These are phyloP conservation scores for Pisolithus sp. DNA, from an alignment of 768 basidiomycete genomes.

Conservation along the genomic window DNA sequence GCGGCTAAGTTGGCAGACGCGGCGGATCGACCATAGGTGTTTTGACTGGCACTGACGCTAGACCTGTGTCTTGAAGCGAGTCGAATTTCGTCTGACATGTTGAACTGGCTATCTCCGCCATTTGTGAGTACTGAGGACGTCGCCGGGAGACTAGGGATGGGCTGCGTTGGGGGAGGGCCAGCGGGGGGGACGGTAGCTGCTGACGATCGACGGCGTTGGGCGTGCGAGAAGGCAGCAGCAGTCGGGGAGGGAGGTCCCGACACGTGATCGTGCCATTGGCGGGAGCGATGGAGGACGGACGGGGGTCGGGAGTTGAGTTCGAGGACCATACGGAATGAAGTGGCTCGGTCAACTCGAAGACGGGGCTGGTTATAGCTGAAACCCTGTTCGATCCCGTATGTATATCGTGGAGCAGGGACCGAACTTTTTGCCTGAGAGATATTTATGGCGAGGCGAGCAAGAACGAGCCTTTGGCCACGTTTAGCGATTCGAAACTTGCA, in stretches of 20 bases:
- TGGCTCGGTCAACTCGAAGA: background rate
- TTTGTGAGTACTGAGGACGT: conserved; percentile 14
- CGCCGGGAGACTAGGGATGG: conserved; percentile 62
- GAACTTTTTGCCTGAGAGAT: background rate
- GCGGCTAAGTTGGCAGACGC: conserved; percentile 49
- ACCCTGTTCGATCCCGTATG: no score
- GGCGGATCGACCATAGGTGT: conserved; percentile 26
- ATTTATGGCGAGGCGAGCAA: no score
- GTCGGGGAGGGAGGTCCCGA: conserved; percentile 20
- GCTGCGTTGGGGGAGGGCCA: conserved; percentile 65
- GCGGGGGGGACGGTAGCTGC: conserved; percentile 59
- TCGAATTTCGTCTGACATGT: conserved; percentile 25
- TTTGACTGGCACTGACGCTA: conserved; percentile 30
- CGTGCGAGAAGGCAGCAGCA: conserved; percentile 24
- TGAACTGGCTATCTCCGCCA: conserved; percentile 16
- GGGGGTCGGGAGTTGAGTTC: conserved; percentile 25
- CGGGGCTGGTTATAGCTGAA: no score
- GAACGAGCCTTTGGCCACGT: no score
- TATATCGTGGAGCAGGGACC: background rate
- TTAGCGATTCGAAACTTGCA: no score
- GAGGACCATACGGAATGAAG: conserved; percentile 18
- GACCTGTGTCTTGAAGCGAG: conserved; percentile 29
- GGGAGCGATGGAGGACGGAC: conserved; percentile 24
- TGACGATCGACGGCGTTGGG: conserved; percentile 63
- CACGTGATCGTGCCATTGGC: conserved; percentile 29